These are phyloP conservation scores for Auriculariales sp. DNA, from an alignment of 768 basidiomycete genomes.

Conservation along the genomic window DNA sequence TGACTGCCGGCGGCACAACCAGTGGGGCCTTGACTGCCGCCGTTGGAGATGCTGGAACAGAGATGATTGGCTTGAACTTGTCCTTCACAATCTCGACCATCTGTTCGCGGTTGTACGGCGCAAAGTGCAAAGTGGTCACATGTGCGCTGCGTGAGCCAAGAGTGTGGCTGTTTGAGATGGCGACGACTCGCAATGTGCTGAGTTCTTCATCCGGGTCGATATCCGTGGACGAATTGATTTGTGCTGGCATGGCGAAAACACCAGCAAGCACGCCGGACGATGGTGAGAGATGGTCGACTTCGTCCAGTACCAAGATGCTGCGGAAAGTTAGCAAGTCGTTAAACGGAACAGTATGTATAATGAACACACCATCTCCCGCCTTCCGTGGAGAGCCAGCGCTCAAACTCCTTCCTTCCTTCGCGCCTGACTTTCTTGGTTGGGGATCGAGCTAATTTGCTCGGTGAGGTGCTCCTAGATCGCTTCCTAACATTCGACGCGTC, in stretches of 20 bases:
- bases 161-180: constrained; percentile 83
- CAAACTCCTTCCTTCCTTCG: constrained; percentile 7
- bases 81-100: constrained; percentile 52
- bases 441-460: background rate
- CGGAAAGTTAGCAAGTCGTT: constrained; percentile 8
- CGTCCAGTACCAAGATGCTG: constrained; percentile 72
- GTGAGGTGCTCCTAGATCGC: constrained; percentile 14
- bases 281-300: constrained; percentile 57
- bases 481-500: constrained; percentile 19
- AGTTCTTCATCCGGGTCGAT: too few species aligned
- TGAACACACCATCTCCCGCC: constrained; percentile 35
- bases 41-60: constrained; percentile 22
- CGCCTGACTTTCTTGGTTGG: constrained; percentile 26
- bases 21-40: constrained; percentile 19
- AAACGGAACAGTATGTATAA: background rate
- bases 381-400: constrained; percentile 12
- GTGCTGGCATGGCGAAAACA: constrained; percentile 56
- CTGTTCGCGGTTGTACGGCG: constrained; percentile 62
- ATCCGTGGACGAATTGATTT: too few species aligned
- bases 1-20: constrained; percentile 47
- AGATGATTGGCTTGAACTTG: constrained; percentile 44
- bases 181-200: constrained; percentile 50
- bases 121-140: constrained; percentile 61
- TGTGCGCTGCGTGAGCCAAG: constrained; percentile 32
- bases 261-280: constrained; percentile 41